A percentile compares a stretch with the other conserved stretches of the same genome.
Conservation (phyloP, 495 filamentous ascomycete species). For the Hyaloscypha finlandica region DNA sequence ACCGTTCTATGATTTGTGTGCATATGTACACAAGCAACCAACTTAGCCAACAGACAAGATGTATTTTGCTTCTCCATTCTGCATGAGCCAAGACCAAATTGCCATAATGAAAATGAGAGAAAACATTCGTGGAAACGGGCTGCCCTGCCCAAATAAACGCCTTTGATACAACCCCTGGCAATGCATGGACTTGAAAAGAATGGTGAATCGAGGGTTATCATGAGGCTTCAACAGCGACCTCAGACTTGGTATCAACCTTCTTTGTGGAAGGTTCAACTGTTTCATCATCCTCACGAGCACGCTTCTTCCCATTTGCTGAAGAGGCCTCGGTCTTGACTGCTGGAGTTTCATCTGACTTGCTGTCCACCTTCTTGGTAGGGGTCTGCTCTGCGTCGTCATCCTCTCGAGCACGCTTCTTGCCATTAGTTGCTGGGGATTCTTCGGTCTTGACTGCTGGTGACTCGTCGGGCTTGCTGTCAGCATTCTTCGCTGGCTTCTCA, state of each 20-base stretch:
- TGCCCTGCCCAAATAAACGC: not conserved
- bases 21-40: not conserved
- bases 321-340: no score
- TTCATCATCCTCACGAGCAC: slow-evolving; percentile 31
- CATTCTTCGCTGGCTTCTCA: slow-evolving; percentile 48
- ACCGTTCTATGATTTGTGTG: not conserved
- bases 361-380: slow-evolving; percentile 53
- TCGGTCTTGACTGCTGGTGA: slow-evolving; percentile 26
- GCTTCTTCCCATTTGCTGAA: slow-evolving; percentile 28
- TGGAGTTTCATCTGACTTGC: slow-evolving; percentile 37
- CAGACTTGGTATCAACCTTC: slow-evolving; percentile 51
- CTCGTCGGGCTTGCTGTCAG: slow-evolving; percentile 44
- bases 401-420: slow-evolving; percentile 34
- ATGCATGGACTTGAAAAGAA: not conserved
- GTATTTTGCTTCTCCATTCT: not conserved
- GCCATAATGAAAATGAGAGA: not conserved
- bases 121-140: not conserved
- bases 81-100: not conserved
- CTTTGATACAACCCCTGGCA: slow-evolving; percentile 11
- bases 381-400: slow-evolving; percentile 24
- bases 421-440: slow-evolving; percentile 22
- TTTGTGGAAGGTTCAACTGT: slow-evolving; percentile 40
- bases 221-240: slow-evolving; percentile 27
- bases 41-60: not conserved
- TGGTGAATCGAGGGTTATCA: slow-evolving; percentile 26